Evolutionary conservation across 306 rosid species (phyloP), one percentile per base, ranked within the genome.

Genomic region (Medicago truncatula): DNA sequence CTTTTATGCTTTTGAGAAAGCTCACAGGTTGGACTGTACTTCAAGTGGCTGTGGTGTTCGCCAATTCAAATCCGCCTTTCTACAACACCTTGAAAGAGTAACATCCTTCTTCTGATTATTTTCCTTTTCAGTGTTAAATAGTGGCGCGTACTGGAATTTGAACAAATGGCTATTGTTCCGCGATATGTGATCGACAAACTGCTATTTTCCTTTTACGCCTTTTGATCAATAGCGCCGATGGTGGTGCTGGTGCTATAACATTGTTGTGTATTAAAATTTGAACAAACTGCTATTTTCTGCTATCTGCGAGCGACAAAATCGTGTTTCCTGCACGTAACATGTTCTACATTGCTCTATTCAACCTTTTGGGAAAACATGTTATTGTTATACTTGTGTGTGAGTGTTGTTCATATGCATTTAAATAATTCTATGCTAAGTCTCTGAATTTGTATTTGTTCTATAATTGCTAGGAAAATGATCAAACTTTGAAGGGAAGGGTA

Each of bases 21-120:
- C 99, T 65, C 99, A 92, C 74, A 95, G 88, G 86, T 82, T 95
- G 91, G 99, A 95, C 64, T 97, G 97, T 21, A 90, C 88, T 58
- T 95, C 99, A 28, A 95, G 93, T n/a, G 99, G 99, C 57, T 96
- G 99, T 54, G 99, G 99, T 75, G 99, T 95, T 72, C 95, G 99
- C 9, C 99, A 95, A 81, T 95, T 95, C 87, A 95, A 95, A 81
- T 90, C 99, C 12, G 96, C 97, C 9, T 96, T 95, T 67, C 97
- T 95, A 85, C 99, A 92, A 34, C 91, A 97, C 25, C 99, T 95
- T 65, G 98, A 92, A 86, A 85, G 97, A 86, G 98, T 94, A 76
- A 79, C 1, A 53, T 15, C 7, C 25, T 41, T 20, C 31, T 38
- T 43, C 13, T 36, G 50, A 10, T 46, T 18, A 15, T 11, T 47